phyloP scores from a whole-genome alignment of 805 yeast species.

The Metschnikowia lochheadii region DNA sequence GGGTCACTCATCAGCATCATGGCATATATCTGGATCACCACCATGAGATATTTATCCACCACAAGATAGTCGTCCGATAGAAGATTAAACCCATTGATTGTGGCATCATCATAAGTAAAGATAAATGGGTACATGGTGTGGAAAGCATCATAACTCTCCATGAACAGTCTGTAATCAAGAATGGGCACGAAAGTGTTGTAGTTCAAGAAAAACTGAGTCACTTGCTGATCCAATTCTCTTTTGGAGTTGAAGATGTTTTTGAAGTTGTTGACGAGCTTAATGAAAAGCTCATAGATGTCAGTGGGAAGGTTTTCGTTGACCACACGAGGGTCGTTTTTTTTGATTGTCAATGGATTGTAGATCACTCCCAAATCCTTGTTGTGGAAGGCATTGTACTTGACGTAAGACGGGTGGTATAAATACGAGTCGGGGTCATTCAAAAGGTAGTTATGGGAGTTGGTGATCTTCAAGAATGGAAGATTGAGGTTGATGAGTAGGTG shows the following conservation, averaged over 20 bases:
- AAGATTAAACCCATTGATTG: constrained; percentile 46
- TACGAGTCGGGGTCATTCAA: constrained; percentile 41
- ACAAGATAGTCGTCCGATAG: constrained; percentile 37
- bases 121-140: constrained; percentile 47
- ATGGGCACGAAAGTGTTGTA: constrained; percentile 53
- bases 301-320: constrained; percentile 26
- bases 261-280: constrained; percentile 41
- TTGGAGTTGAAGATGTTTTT: constrained; percentile 36
- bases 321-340: constrained; percentile 4
- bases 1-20: constrained; percentile 51
- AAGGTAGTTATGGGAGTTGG: constrained; percentile 41
- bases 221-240: constrained; percentile 43
- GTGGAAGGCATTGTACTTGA: constrained; percentile 33
- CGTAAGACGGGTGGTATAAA: constrained; percentile 37
- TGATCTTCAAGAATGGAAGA: constrained; percentile 41
- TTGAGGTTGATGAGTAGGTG: constrained; percentile 40
- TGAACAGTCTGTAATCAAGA: constrained; percentile 49
- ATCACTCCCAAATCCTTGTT: constrained; percentile 36
- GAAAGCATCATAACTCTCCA: constrained; percentile 47
- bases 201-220: constrained; percentile 47
- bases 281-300: constrained; percentile 42
- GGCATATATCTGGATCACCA: constrained; percentile 46
- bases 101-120: constrained; percentile 44
- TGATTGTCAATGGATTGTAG: constrained; percentile 38
- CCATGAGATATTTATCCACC: constrained; percentile 41